Base-by-base conservation (phyloP, 176 grass and related monocot genomes). In the Phoenix dactylifera region DNA sequence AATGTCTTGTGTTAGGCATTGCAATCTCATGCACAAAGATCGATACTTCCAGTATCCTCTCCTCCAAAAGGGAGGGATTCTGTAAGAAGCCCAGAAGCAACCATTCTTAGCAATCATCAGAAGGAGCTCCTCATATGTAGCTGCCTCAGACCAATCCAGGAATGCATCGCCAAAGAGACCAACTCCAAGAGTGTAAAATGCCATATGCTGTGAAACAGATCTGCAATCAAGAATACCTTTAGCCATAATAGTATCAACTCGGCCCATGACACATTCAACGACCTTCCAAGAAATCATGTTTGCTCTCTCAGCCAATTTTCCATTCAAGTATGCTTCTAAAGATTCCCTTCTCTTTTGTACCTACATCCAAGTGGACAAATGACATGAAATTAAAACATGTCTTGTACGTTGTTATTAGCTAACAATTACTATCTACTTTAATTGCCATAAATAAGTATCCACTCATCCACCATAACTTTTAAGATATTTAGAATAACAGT, bases 41-140 rank as follows among this genome's bases (percentile, higher is more conserved):
- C 3, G 59, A 73, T 98, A 98, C 55, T 77, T 92, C 88, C 79
- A 81, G 81, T 92, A 98, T 64, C 63, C 77, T 59, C 76, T 67
- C 70, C 81, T 86, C 94, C 94, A 98, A 71, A 89, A 83, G 4
- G 94, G 94, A 32, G 59, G 64, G 29, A 98, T 52, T 59, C 64
- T 53, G 79, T 79, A 89, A 74, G 88, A 93, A 71, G 94, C 84
- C 94, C 94, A 98, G 58, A 86, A 93, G 70, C 85, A 89, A 58
- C 88, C 85, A 57, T 98, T 79, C 39, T 89, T 89, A 56, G 84
- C 80, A 30, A 98, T 72, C 60, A 64, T 68, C 82, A 77, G 89
- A 26, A 98, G 70, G 24, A 98, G 88, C 62, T 89, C 84, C 71
- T 98, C 87, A 53, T 89, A 98, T 18, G 66, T 51, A 60, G 60